A percentile compares a stretch with the other conserved stretches of the same genome.
phyloP scores from a whole-genome alignment of 768 basidiomycete species.

The Lentinula detonsa region DNA sequence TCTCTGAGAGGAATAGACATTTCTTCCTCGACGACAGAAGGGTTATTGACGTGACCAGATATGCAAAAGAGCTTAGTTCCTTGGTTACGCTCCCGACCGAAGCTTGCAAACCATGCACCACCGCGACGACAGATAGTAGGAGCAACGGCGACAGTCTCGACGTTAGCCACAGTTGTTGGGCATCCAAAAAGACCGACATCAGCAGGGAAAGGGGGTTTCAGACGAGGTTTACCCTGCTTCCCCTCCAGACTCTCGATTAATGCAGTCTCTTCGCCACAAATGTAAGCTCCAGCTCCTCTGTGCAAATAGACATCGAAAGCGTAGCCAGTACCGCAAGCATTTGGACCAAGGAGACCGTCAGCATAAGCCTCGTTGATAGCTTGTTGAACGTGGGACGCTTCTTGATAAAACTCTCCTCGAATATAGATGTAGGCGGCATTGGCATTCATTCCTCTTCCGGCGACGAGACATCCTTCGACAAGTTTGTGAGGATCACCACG shows the following conservation, averaged over 20 bases:
- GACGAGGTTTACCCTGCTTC: slow-evolving; percentile 95
- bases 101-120: slow-evolving; percentile 83
- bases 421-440: slow-evolving; percentile 99
- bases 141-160: slow-evolving; percentile 97
- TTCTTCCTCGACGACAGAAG: slow-evolving; percentile 97
- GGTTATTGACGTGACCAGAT: slow-evolving; percentile 96
- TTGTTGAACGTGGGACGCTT: slow-evolving; percentile 89
- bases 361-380: slow-evolving; percentile 95
- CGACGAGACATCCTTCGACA: slow-evolving; percentile 95
- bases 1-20: slow-evolving; percentile 97
- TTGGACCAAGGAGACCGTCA: slow-evolving; percentile 80
- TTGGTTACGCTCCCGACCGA: slow-evolving; percentile 88
- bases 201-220: slow-evolving; percentile 98
- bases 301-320: slow-evolving; percentile 98
- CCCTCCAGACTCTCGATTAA: slow-evolving; percentile 96
- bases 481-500: slow-evolving; percentile 98
- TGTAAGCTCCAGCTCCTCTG: slow-evolving; percentile 96
- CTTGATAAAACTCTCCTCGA: slow-evolving; percentile 96
- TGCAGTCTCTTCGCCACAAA: slow-evolving; percentile 98
- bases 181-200: slow-evolving; percentile 98
- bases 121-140: slow-evolving; percentile 95
- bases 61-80: slow-evolving; percentile 98
- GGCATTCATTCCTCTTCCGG: slow-evolving; percentile 96
- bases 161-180: slow-evolving; percentile 96
- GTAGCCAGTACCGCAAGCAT: slow-evolving; percentile 91